Percentiles rank a stretch among this genome's conserved stretches.
phyloP scores from a whole-genome alignment of 768 basidiomycete genomes.

The Leccinum subtestaceum region DNA sequence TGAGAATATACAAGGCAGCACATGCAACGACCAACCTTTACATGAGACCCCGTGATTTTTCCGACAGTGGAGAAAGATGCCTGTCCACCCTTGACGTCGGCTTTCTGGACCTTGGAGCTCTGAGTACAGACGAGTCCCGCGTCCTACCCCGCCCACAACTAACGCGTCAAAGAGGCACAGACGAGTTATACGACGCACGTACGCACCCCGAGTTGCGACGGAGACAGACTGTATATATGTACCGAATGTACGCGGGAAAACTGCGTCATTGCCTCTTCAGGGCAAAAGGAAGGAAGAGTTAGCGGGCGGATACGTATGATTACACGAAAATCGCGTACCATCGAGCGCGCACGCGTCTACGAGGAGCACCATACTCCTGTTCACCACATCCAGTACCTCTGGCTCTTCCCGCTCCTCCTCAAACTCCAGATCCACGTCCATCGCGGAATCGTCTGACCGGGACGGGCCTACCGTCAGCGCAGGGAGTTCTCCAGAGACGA shows the following conservation, averaged over 20 bases:
- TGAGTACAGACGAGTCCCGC: constrained; percentile 40
- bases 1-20: background rate
- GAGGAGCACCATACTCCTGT: constrained; percentile 50
- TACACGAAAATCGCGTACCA: constrained; percentile 38
- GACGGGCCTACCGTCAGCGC: constrained; percentile 14
- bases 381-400: constrained; percentile 38
- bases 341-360: constrained; percentile 65
- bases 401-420: constrained; percentile 28
- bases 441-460: constrained; percentile 4
- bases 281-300: background rate
- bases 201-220: constrained; percentile 52
- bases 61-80: constrained; percentile 30
- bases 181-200: background rate
- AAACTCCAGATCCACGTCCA: constrained; percentile 38
- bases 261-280: constrained; percentile 49
- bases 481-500: constrained; percentile 56
- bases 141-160: constrained; percentile 35
- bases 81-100: constrained; percentile 31
- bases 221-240: constrained; percentile 72
- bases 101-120: constrained; percentile 28
- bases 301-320: background rate
- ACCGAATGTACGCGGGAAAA: constrained; percentile 53
- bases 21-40: constrained; percentile 40
- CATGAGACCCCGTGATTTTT: constrained; percentile 43
- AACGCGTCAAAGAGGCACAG: background rate